Conservation (phyloP, 345 rosid species). For the Brassica carinata region DNA sequence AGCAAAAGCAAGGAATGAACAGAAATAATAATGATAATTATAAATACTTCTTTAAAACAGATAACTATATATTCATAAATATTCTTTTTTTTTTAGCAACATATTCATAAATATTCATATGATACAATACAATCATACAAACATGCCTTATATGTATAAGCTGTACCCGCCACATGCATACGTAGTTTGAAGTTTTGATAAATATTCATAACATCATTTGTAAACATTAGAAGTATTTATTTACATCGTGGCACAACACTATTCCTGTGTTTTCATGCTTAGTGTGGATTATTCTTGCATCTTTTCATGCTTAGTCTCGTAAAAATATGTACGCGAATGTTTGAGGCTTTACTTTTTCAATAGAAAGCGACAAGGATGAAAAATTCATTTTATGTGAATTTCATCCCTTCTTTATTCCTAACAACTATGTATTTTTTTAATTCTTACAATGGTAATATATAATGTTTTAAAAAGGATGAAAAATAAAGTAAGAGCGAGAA, state of each 20-base stretch:
- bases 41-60: neutral
- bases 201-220: no score
- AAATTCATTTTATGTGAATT: no score
- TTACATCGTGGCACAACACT: neutral
- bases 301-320: neutral
- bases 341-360: no score
- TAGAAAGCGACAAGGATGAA: no score
- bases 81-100: no score
- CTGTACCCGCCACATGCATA: neutral
- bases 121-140: neutral
- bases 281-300: neutral
- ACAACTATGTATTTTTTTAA: no score
- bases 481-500: neutral
- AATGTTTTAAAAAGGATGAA: no score
- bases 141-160: neutral
- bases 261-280: neutral
- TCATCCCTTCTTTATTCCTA: no score
- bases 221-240: neutral
- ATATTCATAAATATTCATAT: neutral
- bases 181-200: neutral
- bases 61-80: neutral
- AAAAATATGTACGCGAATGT: neutral
- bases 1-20: neutral
- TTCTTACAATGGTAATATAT: no score
- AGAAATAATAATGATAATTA: neutral